Percentiles rank a stretch among this genome's conserved stretches.
Evolutionary conservation across 257 asterid species (phyloP).

Genomic region (Przewalskia tangutica): DNA sequence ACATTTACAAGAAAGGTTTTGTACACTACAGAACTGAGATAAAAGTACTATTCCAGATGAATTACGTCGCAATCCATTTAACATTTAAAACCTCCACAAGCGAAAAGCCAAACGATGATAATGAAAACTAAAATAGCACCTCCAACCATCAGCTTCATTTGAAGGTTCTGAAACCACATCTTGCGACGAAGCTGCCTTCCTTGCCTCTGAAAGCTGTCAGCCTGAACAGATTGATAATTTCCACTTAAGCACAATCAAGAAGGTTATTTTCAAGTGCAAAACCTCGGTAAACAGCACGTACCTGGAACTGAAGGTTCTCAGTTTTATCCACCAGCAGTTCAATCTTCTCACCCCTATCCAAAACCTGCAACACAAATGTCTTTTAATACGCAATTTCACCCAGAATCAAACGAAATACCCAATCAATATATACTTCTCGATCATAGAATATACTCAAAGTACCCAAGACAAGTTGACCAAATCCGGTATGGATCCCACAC

Average conservation of each 20-base stretch:
- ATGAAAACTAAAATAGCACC: conserved; percentile 41
- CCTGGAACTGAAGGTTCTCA: conserved; percentile 98
- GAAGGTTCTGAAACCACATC: conserved; percentile 94
- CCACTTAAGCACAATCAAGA: not conserved
- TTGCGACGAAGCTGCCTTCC: conserved; percentile 88
- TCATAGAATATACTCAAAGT: too few species aligned
- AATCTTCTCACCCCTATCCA: conserved; percentile 97
- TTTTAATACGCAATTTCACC: not conserved
- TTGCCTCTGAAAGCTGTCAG: conserved; percentile 96
- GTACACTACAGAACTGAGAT: not conserved
- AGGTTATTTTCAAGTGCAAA: not conserved
- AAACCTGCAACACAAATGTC: conserved; percentile 38
- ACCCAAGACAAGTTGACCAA: too few species aligned
- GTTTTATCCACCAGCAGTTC: conserved; percentile 90
- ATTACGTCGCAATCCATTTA: not conserved
- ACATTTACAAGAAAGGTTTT: conserved; percentile 18
- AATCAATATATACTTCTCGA: too few species aligned
- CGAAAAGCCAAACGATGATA: conserved; percentile 55
- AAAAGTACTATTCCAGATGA: not conserved
- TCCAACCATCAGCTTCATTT: conserved; percentile 67
- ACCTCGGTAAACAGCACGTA: conserved; percentile 1
- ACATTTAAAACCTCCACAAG: conserved; percentile 41
- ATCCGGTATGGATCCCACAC: too few species aligned
- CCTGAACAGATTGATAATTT: conserved; percentile 34
- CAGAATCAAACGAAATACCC: not conserved